Base-by-base conservation (phyloP, 2,329 filamentous ascomycete species). In the Ceratocystis harringtonii region DNA sequence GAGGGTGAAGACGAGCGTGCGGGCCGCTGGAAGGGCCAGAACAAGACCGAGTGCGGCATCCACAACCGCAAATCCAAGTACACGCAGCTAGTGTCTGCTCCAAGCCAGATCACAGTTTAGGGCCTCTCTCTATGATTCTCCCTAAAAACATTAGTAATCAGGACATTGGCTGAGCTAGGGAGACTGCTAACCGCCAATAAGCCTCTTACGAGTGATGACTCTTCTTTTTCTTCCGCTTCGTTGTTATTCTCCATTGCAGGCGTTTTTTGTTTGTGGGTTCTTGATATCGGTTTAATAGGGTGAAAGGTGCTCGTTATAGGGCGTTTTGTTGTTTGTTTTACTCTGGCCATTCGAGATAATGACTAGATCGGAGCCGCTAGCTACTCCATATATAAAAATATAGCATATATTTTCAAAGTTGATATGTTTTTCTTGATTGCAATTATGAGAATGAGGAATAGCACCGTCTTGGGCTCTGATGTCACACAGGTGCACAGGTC, bases 1-100 rank as follows among this genome's bases (percentile, higher is more conserved):
- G 90, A 92, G 67, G 89, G 89, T 69, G 94, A 99, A 77, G 94
- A 97, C 72, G 94, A 99, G 83, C 87, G 94, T 63, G 88, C 94
- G 7, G 94, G 94, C 67, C 87, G 94, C 70, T 99, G 94, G 94
- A 96, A 96, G 82, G 94, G 94, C 68, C 88, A 91, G 76, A 79
- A 82, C 72, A 99, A 99, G 86, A 95, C 91, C 17, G 94, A 99
- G 79, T 99, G 94, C 75, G 94, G 94, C 61, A 97, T 99, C 73
- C 94, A 99, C 84, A 97, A 97, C 81, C 95, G 94, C 77, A 87
- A 92, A 75, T 95, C 90, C 67, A 87, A 91, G 70, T 99, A 97
- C 73, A 89, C 91, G 10, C 85, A 92, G 76, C 96, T 67, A 43
- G 57, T 65, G 58, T 22, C 63, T 2, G 32, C 50, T 5, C 12